Evolutionary conservation across 192 early-diverging fungal genomes (phyloP).

Genomic region (Gryganskiella cystojenkinii): DNA sequence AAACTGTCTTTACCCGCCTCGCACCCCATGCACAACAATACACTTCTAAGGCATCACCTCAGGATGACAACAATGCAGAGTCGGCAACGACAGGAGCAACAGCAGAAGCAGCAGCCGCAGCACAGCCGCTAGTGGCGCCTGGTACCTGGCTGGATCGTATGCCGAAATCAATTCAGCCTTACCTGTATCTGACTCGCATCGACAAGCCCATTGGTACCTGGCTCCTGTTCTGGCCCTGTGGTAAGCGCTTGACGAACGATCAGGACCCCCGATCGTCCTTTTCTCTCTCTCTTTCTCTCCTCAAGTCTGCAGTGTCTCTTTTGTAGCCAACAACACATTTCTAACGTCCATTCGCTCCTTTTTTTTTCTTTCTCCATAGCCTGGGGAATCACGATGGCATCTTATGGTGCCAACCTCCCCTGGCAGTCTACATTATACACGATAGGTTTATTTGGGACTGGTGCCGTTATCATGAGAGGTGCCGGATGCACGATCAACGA

Average conservation of each 20-base stretch:
- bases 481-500: conserved; percentile 98
- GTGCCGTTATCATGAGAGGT: conserved; percentile 92
- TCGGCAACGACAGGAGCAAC: too few relatives aligned
- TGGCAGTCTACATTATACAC: conserved; percentile 65
- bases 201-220: conserved; percentile 95
- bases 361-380: conserved; percentile 50
- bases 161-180: conserved; percentile 67
- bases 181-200: conserved; percentile 78
- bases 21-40: background rate
- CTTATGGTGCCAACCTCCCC: conserved; percentile 66
- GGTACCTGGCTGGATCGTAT: conserved; percentile 50
- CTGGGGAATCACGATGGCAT: conserved; percentile 81
- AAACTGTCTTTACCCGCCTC: too few relatives aligned
- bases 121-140: background rate
- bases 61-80: background rate
- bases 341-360: too few relatives aligned
- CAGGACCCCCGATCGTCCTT: too few relatives aligned
- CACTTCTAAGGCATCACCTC: background rate
- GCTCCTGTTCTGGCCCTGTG: conserved; percentile 92
- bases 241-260: conserved; percentile 42
- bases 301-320: too few relatives aligned
- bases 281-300: conserved; percentile 28
- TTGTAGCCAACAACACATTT: too few relatives aligned
- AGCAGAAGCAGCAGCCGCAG: background rate
- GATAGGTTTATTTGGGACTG: conserved; percentile 84